phyloP scores from a whole-genome alignment of 1,139 yeast genomes.

The Trichomonascaceae sp. region DNA sequence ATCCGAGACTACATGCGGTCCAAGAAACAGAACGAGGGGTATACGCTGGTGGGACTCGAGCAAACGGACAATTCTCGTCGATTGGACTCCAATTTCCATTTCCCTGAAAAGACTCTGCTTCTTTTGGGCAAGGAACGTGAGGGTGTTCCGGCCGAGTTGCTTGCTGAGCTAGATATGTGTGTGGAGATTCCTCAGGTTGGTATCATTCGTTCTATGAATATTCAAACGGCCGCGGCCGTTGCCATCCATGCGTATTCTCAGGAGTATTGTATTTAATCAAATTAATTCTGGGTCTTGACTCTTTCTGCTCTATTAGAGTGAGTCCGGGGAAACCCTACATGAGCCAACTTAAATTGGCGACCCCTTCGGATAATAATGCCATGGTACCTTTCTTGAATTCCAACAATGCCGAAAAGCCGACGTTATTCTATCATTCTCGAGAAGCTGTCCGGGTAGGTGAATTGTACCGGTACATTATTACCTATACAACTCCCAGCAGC shows the following conservation, averaged over 20 bases:
- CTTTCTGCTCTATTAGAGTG: no score
- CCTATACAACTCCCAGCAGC: slow-evolving; percentile 21
- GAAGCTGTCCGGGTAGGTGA: slow-evolving; percentile 49
- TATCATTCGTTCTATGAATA: slow-evolving; percentile 86
- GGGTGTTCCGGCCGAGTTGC: slow-evolving; percentile 78
- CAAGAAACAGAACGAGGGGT: slow-evolving; percentile 68
- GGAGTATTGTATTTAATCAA: slow-evolving; percentile 58
- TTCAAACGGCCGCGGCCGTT: slow-evolving; percentile 93
- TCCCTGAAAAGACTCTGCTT: slow-evolving; percentile 69
- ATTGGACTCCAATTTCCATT: slow-evolving; percentile 46
- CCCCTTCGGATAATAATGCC: no score
- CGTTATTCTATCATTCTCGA: no score
- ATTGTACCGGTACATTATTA: slow-evolving; percentile 36
- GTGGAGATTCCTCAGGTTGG: slow-evolving; percentile 89
- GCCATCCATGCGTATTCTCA: slow-evolving; percentile 81
- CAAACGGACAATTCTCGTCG: slow-evolving; percentile 82
- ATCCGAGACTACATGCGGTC: slow-evolving; percentile 43
- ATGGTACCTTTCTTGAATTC: no score
- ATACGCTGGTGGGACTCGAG: slow-evolving; percentile 77
- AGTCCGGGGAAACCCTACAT: no score
- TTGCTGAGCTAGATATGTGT: slow-evolving; percentile 75
- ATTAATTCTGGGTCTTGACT: no score
- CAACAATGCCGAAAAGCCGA: no score
- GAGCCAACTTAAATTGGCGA: no score
- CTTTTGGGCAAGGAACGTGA: slow-evolving; percentile 78